Evolutionary conservation across 129 eudicot genomes (phyloP).

Genomic region (carrot (Daucus carota)): DH1_v3.0 NC_030381.2:53543501-53544000

Average conservation of each 20-base stretch:
- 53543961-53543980: neutral
- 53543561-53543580: neutral
- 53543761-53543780: constrained; percentile 16
- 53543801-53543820: constrained; percentile 12
- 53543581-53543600: neutral
- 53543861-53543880: constrained; percentile 37
- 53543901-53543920: constrained; percentile 37
- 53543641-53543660: neutral
- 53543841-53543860: constrained; percentile 47
- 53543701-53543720: constrained; percentile 98
- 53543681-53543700: neutral
- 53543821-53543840: constrained; percentile 57
- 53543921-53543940: constrained; percentile 24
- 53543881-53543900: constrained; percentile 33
- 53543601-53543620: neutral
- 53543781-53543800: constrained; percentile 22
- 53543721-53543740: constrained; percentile 65
- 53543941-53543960: neutral
- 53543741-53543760: constrained; percentile 55
- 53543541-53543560: neutral
- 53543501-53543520: neutral
- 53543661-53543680: too few relatives aligned
- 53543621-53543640: neutral
- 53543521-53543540: neutral
- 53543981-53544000: neutral